These are phyloP conservation scores for Nicotiana benthamiana DNA, from an alignment of 257 asterid genomes.

Conservation along the genomic window DNA sequence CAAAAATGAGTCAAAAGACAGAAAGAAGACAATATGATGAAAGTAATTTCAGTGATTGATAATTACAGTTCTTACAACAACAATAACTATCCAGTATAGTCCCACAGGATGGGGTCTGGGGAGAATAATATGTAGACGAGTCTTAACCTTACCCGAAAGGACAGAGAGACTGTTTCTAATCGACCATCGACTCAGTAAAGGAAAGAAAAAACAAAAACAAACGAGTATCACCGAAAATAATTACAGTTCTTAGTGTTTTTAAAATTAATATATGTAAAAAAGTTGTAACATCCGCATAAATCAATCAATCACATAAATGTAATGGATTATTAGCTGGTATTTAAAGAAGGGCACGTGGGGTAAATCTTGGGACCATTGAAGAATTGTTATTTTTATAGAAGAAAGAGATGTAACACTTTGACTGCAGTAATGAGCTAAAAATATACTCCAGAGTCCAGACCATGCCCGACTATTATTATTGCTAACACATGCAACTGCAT, in stretches of 20 bases:
- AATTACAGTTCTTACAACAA: background rate
- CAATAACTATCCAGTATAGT: too few relatives aligned
- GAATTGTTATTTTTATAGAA: background rate
- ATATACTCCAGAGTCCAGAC: background rate
- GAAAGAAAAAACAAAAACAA: too few relatives aligned
- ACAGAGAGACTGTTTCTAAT: too few relatives aligned
- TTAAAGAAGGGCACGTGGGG: constrained; percentile 12
- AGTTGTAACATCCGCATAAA: background rate
- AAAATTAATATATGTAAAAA: background rate
- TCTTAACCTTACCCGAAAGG: too few relatives aligned
- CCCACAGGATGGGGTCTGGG: too few relatives aligned
- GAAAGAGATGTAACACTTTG: constrained; percentile 6
- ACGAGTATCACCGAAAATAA: too few relatives aligned
- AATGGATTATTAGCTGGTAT: background rate
- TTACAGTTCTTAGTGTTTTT: background rate
- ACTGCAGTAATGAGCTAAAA: background rate
- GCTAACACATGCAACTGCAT: background rate
- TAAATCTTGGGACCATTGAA: constrained; percentile 7
- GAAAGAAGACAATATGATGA: background rate
- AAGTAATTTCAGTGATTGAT: background rate
- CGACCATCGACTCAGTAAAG: too few relatives aligned
- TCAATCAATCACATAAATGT: background rate
- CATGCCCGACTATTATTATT: background rate
- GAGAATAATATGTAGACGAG: too few relatives aligned
- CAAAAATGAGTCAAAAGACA: constrained; percentile 6